Evolutionary conservation across 345 rosid species (phyloP), one percentile per base, ranked within the genome.

Genomic region (Rhodamnia argentea): DNA sequence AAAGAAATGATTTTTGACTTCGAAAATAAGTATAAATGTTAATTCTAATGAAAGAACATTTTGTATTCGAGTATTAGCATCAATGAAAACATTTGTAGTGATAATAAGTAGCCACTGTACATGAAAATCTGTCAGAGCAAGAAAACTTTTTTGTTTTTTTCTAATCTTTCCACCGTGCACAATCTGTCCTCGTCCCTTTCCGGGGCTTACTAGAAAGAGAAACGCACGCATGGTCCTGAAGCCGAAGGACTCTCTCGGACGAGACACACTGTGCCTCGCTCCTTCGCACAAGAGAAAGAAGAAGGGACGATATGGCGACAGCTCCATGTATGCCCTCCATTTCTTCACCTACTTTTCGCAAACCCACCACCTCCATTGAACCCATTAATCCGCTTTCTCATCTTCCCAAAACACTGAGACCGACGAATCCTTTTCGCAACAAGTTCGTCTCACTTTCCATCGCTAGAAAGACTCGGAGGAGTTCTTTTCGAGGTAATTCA

Each of bases 401-500:
- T 88, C 88, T 86, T 93, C 50, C 88, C 92, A 55, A 89, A 88
- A 85, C 57, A 55, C 57, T 87, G 83, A 85, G 60, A 83, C 52
- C 13, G 9, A 84, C 88, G 55, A 70, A 16, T 70, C 91, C 85
- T 5, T 83, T 84, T 60, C 87, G 88, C 81, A 86, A 91, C 85
- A 85, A 57, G 70, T 75, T 85, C 83, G 55, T 88, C 54, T 86
- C 94, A 7, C 78, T 89, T 54, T 88, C 95, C 76, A 52, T 90
- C 89, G 89, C 87, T 12, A 92, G 60, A 2, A 91, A 83, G 83
- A 91, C 91, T 85, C 84, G 53, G 60, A 85, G 87, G 78, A 90
- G 42, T 86, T 83, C 91, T 29, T 88, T 93, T 75, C 91, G 89
- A 91, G 98, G 98, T 96, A 78, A 78, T 56, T 88, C 53, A 85